Evolutionary conservation across 2,329 filamentous ascomycete species (phyloP), one percentile per base, ranked within the genome.

Genomic region (Verticillium zaregamsianum): DNA sequence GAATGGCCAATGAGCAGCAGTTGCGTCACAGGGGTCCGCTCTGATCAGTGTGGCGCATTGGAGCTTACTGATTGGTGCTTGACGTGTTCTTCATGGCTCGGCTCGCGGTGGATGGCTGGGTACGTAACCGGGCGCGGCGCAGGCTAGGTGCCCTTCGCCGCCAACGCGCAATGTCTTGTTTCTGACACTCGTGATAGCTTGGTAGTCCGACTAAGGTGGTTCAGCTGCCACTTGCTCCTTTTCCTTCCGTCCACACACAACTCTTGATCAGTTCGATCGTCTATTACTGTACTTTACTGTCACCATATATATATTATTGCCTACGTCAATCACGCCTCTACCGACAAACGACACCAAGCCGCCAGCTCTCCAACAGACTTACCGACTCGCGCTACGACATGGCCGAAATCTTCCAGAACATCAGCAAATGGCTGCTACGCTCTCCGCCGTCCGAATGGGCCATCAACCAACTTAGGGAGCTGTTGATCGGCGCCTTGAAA

Each of bases 361-460:
- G 57, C 33, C 59, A 60, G 28, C 59, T 35, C 15, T 14, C 28
- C 52, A 59, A 28, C 23, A 32, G 37, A 52, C 45, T 12, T 33
- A 11, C 20, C 12, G 7, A 8, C 3, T 23, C 20, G 17, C n/a
- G 20, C 45, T 25, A n/a, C 59, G 66, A 58, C 65, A 87, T 86
- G 84, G 81, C 83, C 58, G 82, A 85, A 71, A 80, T 77, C 68
- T 83, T 78, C 75, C 78, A 75, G 61, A 82, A 73, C 69, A 62
- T 82, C 58, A 75, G 80, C 67, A 80, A 80, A 69, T 96, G 95
- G 90, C 80, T 97, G 62, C 79, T 93, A 65, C 89, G 91, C 66
- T 97, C 93, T 54, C 95, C 95, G 15, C 95, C 95, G 1, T 89
- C 92, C 68, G 93, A 97, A 86, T 97, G 92, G 89, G 86, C 85